These are phyloP conservation scores for Talaromyces sp. DNA, from an alignment of 2,329 filamentous ascomycete genomes.

Conservation along the genomic window DNA sequence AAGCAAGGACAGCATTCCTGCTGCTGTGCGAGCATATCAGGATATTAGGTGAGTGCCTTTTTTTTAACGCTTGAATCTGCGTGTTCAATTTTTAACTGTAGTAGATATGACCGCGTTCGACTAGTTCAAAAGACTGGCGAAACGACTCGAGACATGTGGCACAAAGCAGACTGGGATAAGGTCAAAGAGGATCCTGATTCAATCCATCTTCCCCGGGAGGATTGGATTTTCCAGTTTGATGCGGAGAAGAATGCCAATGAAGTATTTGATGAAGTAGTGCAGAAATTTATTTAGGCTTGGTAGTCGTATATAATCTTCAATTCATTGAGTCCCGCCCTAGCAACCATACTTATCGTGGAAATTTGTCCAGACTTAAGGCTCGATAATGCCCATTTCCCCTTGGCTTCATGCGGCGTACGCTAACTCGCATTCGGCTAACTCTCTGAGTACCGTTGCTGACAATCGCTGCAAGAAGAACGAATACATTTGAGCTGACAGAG, in stretches of 20 bases:
- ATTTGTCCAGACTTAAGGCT: too few relatives aligned
- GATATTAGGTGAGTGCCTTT: conserved; percentile 26
- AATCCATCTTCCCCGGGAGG: conserved; percentile 43
- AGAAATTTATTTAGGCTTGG: conserved; percentile 15
- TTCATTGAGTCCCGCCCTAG: too few relatives aligned
- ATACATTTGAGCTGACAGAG: too few relatives aligned
- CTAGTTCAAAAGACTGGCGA: conserved; percentile 45
- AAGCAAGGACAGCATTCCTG: conserved; percentile 27
- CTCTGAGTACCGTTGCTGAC: too few relatives aligned
- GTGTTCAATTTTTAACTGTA: not conserved
- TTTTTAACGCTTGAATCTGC: not conserved
- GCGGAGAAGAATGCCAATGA: conserved; percentile 43
- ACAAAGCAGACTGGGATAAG: conserved; percentile 45
- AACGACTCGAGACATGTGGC: conserved; percentile 46
- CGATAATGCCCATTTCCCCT: too few relatives aligned
- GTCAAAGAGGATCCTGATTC: conserved; percentile 37
- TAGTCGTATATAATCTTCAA: not conserved
- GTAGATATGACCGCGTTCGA: conserved; percentile 42
- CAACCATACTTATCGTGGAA: too few relatives aligned
- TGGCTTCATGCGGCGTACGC: too few relatives aligned
- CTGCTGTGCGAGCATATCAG: conserved; percentile 41
- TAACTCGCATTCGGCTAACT: too few relatives aligned
- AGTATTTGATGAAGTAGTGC: conserved; percentile 26
- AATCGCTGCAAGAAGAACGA: too few relatives aligned
- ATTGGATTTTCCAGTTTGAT: conserved; percentile 47